Evolutionary conservation across 441 rosid genomes (phyloP), one percentile per base, ranked within the genome.

Genomic region (Pelargonium myrrhifolium): DNA sequence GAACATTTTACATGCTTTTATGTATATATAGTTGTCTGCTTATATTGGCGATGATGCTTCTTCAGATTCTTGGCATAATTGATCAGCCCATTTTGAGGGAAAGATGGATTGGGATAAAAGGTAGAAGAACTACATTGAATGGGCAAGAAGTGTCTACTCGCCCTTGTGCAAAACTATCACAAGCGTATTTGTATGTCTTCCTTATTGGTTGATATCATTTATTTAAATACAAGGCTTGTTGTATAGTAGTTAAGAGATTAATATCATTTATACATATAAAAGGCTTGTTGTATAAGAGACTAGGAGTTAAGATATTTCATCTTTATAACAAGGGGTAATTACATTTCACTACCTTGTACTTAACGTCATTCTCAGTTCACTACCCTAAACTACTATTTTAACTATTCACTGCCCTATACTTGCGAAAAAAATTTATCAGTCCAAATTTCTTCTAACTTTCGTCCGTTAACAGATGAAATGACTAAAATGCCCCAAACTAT

Each of bases 71-170:
- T 63, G 97, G 99, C 72, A 67, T 91, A 62, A 88, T 94, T 73
- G 87, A 91, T 79, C 99, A 94, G 78, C 99, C 99, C 62, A 71
- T 91, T 74, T 82, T 94, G 8, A 77, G 74, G 77, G 99, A 94
- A 80, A 82, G 97, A 81, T 94, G 97, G 99, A 78, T 91, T 62
- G 99, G 99, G 56, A 77, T 91, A 67, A 79, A 24, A 24, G 96
- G 96, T 76, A 89, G 85, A 86, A 77, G 68, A 76, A 94, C 96
- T 71, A 85, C 82, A 60, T 70, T 94, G 68, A 94, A 91, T 21
- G 92, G 97, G 60, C 76, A 84, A 66, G 87, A 91, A 76, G 78
- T 86, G 42, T 81, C 90, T 35, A 89, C 97, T 12, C 87, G 96
- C 47, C 39, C 79, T 51, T 94, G 97, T 76, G 70, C 83, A 17